Percentiles rank a stretch among this genome's conserved stretches.
Conservation (phyloP, 1,139 yeast species). For the Protomyces gravidus region DNA sequence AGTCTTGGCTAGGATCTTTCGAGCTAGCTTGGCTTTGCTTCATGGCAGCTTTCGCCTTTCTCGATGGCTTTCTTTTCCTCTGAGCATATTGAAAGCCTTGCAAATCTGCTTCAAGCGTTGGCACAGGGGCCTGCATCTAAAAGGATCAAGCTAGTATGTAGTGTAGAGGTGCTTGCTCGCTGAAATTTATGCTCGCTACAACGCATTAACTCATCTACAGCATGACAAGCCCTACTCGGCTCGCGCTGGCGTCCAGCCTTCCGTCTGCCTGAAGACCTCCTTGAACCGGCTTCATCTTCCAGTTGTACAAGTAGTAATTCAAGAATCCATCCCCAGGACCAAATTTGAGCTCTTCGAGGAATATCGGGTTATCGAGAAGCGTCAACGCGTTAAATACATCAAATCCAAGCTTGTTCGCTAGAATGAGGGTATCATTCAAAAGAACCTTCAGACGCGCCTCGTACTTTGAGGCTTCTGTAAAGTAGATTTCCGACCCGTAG, state of each 20-base stretch:
- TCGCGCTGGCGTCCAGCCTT: constrained; percentile 10
- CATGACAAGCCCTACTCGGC: constrained; percentile 23
- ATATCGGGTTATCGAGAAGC: constrained; percentile 79
- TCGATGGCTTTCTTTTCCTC: not conserved
- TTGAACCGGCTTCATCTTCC: constrained; percentile 49
- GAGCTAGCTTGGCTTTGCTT: not conserved
- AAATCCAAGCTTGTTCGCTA: constrained; percentile 61
- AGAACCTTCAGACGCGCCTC: constrained; percentile 58
- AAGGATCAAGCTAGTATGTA: too few relatives aligned
- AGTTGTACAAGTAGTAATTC: constrained; percentile 87
- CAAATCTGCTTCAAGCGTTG: constrained; percentile 12
- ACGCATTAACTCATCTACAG: not conserved
- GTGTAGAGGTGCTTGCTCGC: too few relatives aligned
- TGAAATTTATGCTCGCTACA: not conserved
- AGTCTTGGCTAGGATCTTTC: not conserved
- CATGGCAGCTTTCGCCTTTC: not conserved
- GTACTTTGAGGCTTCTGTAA: constrained; percentile 41
- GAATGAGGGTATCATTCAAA: constrained; percentile 69
- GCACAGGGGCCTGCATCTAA: not conserved
- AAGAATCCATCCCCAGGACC: constrained; percentile 92
- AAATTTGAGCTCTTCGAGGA: constrained; percentile 76
- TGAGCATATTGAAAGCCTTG: constrained; percentile 17
- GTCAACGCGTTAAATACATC: constrained; percentile 94
- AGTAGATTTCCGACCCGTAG: constrained; percentile 68
- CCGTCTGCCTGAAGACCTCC: constrained; percentile 26